A percentile compares a stretch with the other conserved stretches of the same genome.
These are phyloP conservation scores for Phytophthora foliorum DNA, from an alignment of 352 stramenopile species.

Conservation along the genomic window DNA sequence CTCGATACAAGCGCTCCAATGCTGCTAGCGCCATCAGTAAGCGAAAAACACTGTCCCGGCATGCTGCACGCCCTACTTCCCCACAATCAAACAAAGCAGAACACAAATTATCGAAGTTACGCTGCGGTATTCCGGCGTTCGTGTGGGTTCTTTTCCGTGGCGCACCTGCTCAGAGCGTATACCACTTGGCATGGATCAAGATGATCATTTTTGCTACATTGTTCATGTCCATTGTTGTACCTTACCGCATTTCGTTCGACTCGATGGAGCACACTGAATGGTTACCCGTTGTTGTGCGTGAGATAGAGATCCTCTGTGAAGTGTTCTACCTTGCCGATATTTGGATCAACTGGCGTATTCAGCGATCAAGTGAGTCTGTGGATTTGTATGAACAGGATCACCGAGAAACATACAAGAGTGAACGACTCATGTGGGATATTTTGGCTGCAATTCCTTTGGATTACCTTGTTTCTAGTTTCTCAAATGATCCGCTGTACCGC, in stretches of 20 bases:
- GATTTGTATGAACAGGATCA: constrained; percentile 69
- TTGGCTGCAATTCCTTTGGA: constrained; percentile 57
- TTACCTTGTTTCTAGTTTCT: constrained; percentile 49
- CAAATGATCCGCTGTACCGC: constrained; percentile 40
- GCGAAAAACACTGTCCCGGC: constrained; percentile 16
- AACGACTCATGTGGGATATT: constrained; percentile 53
- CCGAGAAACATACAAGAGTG: constrained; percentile 50
- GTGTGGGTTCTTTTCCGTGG: constrained; percentile 37
- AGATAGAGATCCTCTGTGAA: constrained; percentile 59
- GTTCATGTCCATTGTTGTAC: constrained; percentile 56
- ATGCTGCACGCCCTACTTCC: not conserved
- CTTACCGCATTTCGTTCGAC: constrained; percentile 68
- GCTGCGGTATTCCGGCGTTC: constrained; percentile 16
- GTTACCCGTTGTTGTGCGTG: constrained; percentile 35
- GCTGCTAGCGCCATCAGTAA: constrained; percentile 37
- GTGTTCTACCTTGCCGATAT: constrained; percentile 67
- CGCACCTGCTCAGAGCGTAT: constrained; percentile 51
- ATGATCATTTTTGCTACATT: constrained; percentile 47
- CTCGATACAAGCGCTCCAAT: constrained; percentile 43
- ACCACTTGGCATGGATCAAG: constrained; percentile 64
- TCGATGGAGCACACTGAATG: constrained; percentile 34
- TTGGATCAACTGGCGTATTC: constrained; percentile 63
- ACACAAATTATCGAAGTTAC: not conserved
- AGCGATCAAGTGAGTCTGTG: constrained; percentile 48
- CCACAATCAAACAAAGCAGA: not conserved